Evolutionary conservation across 306 rosid species (phyloP).

Genomic region (Nissolia schottii): DNA sequence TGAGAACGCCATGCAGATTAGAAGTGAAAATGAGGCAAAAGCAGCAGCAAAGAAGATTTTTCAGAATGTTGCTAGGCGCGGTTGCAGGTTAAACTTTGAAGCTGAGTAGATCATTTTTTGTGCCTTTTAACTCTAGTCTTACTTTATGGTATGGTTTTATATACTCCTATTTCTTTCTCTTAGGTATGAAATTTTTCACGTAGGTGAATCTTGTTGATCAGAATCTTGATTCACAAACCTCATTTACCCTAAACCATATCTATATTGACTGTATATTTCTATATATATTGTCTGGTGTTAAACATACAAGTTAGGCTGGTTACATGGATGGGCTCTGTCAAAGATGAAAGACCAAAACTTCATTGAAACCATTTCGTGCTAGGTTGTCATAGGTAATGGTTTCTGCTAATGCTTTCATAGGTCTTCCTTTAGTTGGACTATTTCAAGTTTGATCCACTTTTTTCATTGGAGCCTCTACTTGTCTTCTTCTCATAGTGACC

Average conservation of each 20-base stretch:
- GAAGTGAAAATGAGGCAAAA: constrained; percentile 75
- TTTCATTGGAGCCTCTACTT: not conserved
- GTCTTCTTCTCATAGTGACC: no score
- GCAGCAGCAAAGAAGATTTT: constrained; percentile 81
- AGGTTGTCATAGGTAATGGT: no score
- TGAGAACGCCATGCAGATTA: constrained; percentile 50
- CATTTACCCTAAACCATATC: not conserved
- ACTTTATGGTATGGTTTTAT: not conserved
- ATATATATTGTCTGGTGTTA: not conserved
- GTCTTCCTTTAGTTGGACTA: not conserved
- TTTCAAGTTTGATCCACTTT: not conserved
- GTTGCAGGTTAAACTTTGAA: constrained; percentile 48
- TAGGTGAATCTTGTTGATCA: not conserved
- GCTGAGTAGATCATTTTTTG: not conserved
- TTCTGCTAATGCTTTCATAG: not conserved
- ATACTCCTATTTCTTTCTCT: not conserved
- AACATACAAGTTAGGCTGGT: not conserved
- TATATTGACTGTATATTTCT: not conserved
- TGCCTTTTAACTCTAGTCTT: not conserved
- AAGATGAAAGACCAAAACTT: not conserved
- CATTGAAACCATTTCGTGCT: no score
- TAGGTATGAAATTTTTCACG: not conserved
- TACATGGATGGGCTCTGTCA: not conserved
- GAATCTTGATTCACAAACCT: not conserved
- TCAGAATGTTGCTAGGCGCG: constrained; percentile 69